phyloP scores from a whole-genome alignment of 192 early-diverging fungal species.

The Backusella tarrabulga region DNA sequence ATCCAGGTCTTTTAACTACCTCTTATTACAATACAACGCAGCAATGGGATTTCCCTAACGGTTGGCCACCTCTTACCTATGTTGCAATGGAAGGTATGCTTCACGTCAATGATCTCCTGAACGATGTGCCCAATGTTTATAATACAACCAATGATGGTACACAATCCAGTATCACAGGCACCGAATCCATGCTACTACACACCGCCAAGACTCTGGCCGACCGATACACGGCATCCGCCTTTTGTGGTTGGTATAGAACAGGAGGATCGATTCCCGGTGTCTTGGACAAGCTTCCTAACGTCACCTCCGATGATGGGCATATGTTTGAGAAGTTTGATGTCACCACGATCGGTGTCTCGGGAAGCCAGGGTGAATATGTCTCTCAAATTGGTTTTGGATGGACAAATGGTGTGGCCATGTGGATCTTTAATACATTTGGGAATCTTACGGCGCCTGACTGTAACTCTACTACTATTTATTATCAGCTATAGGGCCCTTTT shows the following conservation, averaged over 20 bases:
- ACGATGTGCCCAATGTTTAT: background rate
- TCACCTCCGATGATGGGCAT: conserved; percentile 52
- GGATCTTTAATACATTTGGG: conserved; percentile 48
- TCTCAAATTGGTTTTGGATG: conserved; percentile 72
- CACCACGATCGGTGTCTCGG: conserved; percentile 39
- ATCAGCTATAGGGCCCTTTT: background rate
- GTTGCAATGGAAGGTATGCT: conserved; percentile 49
- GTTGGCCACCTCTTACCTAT: conserved; percentile 68
- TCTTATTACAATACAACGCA: conserved; percentile 54
- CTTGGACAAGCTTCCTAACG: conserved; percentile 33
- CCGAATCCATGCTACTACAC: background rate
- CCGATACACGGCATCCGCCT: conserved; percentile 50
- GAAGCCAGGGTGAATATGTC: conserved; percentile 64
- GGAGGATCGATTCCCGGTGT: conserved; percentile 57
- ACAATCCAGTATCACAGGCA: background rate
- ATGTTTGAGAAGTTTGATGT: conserved; percentile 77
- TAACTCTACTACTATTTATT: background rate
- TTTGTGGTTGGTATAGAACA: conserved; percentile 68
- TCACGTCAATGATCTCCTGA: conserved; percentile 16
- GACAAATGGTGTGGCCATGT: conserved; percentile 72
- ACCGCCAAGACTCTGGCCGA: conserved; percentile 44
- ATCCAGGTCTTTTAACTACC: conserved; percentile 59
- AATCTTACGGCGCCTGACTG: conserved; percentile 29
- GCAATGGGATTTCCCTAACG: conserved; percentile 76
- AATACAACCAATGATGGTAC: background rate